Base-by-base conservation (phyloP, 2,329 filamentous ascomycete species). In the Alternaria alternata region DNA sequence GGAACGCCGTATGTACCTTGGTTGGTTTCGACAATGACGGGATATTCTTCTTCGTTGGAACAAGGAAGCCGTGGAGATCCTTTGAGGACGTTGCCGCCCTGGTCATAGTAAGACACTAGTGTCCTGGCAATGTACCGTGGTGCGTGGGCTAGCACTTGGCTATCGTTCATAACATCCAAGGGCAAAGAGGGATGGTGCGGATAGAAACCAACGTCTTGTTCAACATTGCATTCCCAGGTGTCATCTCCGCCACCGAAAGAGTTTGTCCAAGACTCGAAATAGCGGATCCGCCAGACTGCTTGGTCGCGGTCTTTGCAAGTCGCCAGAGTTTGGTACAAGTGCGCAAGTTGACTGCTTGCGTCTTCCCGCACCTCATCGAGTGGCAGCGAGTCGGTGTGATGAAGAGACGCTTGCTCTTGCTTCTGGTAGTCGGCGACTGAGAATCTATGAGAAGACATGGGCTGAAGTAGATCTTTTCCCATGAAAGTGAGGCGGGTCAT, bases 81-180 rank as follows among this genome's bases (percentile, higher is more conserved):
- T 20, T 51, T 55, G 2, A 71, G 7, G 14, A 67, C 41, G 7
- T 44, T 46, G 7, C 73, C 72, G 12, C 48, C 34, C 36, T 70
- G 57, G 42, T 70, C 65, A 41, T 65, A 73, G 54, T 72, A 75
- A 2, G 68, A 63, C 7, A 66, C 62, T 1, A 65, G 55, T 1
- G 68, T 71, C 14, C 66, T 56, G 18, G 61, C 69, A 1, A 73
- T 61, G 51, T 64, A 69, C 26, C 53, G 48, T 44, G 66, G 62
- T 18, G 55, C 41, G 8, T 22, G 22, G 7, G 43, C 11, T 9
- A 44, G 32, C 20, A 53, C 36, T 6, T 34, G 14, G 3, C 46
- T 36, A 11, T 36, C 18, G 11, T 7, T 12, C 11, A 52, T 7
- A 30, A 36, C 46, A 2, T 24, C 14, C 7, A 39, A 5, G n/a